Conservation (phyloP, 169 alveolate genomes). For the Pseudocohnilembus persalinus region DNA sequence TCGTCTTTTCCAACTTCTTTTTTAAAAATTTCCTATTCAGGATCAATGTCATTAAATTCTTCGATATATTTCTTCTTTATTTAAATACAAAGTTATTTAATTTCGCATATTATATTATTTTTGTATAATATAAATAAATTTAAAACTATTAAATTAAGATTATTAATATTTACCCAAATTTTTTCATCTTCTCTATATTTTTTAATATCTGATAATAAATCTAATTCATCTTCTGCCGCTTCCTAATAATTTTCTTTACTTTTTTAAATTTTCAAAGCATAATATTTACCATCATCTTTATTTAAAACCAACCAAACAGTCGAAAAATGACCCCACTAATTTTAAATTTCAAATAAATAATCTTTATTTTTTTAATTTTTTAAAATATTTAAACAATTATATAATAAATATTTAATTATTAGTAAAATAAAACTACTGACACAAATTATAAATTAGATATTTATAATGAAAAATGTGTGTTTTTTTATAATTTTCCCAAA, state of each 20-base stretch:
- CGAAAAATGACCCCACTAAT: conserved; percentile 84
- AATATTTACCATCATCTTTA: conserved; percentile 62
- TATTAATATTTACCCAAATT: conserved; percentile 28
- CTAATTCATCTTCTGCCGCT: conserved; percentile 84
- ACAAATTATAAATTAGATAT: too few relatives aligned
- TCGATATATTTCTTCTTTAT: neutral
- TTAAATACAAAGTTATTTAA: too few relatives aligned
- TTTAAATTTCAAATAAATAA: too few relatives aligned
- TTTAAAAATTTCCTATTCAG: neutral
- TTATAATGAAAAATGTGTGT: too few relatives aligned
- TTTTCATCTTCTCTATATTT: conserved; percentile 28
- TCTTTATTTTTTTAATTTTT: too few relatives aligned
- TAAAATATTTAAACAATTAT: too few relatives aligned
- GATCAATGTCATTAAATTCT: neutral
- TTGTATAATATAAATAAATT: neutral
- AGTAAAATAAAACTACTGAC: too few relatives aligned
- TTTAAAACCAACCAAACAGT: conserved; percentile 85
- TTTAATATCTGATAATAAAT: conserved; percentile 44
- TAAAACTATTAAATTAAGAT: neutral
- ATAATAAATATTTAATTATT: too few relatives aligned
- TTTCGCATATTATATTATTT: neutral
- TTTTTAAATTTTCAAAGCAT: conserved; percentile 75
- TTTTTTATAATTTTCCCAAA: too few relatives aligned
- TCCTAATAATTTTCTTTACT: conserved; percentile 75
- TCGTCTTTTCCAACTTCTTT: conserved; percentile 26